Evolutionary conservation across 805 yeast genomes (phyloP).

Genomic region (baker's yeast (Saccharomyces cerevisiae)): DNA sequence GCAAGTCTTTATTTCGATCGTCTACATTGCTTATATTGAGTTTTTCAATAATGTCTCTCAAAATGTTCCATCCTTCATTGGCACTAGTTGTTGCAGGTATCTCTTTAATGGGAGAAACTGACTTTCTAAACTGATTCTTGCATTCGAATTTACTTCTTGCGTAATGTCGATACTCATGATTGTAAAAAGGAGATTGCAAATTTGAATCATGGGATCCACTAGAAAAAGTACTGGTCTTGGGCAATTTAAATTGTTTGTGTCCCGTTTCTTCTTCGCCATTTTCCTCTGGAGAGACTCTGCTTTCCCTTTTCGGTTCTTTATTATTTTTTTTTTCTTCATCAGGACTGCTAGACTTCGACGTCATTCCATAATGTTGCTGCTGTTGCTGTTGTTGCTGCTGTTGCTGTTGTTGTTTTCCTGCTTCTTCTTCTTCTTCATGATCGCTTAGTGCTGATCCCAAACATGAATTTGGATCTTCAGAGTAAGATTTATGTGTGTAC

Average conservation of each 20-base stretch:
- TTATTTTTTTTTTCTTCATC: neutral
- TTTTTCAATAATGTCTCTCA: constrained; percentile 13
- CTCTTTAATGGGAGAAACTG: constrained; percentile 21
- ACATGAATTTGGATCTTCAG: neutral
- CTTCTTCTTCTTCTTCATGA: neutral
- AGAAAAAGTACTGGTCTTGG: constrained; percentile 2
- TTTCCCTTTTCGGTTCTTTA: neutral
- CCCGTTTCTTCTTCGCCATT: constrained; percentile 1
- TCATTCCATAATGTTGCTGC: neutral
- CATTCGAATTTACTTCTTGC: constrained; percentile 18
- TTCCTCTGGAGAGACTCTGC: constrained; percentile 1
- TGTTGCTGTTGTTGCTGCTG: too few relatives aligned
- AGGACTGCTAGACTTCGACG: neutral
- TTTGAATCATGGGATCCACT: neutral
- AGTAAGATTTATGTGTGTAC: neutral
- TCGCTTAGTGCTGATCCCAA: neutral
- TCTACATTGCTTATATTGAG: constrained; percentile 3
- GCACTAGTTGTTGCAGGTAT: constrained; percentile 12
- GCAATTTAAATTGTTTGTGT: constrained; percentile 4
- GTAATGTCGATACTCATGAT: constrained; percentile 15
- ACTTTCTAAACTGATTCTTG: constrained; percentile 12
- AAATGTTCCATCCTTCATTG: constrained; percentile 13
- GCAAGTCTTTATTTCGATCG: neutral
- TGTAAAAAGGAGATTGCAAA: constrained; percentile 12
- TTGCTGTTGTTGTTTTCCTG: too few relatives aligned